These are phyloP conservation scores for Lentinus tigrinus DNA, from an alignment of 768 basidiomycete species.

Conservation along the genomic window DNA sequence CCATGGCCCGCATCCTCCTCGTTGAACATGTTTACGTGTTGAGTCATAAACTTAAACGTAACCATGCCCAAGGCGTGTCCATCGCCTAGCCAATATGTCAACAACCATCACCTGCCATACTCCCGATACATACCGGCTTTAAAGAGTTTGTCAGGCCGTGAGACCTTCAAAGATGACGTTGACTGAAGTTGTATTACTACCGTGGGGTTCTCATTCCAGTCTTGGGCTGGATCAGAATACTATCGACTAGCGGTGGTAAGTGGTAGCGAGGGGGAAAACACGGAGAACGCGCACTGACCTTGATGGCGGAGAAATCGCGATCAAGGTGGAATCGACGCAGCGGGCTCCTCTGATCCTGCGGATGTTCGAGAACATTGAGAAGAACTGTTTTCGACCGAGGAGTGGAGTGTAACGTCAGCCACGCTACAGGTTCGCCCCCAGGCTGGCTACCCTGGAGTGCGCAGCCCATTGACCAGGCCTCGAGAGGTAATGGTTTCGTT, in stretches of 20 bases:
- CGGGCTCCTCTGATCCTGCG: background rate
- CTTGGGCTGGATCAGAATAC: too few species aligned
- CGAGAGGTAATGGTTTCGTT: background rate
- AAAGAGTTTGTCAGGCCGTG: too few species aligned
- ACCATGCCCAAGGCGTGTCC: too few species aligned
- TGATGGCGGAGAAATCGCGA: background rate
- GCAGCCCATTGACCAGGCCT: constrained; percentile 9
- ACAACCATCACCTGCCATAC: too few species aligned
- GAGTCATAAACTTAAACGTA: too few species aligned
- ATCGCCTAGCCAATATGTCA: too few species aligned
- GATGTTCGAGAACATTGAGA: background rate
- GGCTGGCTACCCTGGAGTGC: background rate
- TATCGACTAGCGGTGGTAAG: background rate
- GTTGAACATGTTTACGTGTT: too few species aligned
- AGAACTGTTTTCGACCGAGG: background rate
- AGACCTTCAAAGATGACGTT: too few species aligned
- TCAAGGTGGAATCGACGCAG: background rate
- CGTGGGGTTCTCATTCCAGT: too few species aligned
- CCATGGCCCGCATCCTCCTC: too few species aligned
- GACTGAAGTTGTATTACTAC: too few species aligned
- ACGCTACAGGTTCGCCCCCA: background rate
- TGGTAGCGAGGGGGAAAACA: background rate
- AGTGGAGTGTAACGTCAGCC: background rate
- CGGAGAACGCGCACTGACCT: background rate
- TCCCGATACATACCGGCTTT: too few species aligned